Conservation (phyloP, 441 rosid genomes). For the Pelargonium exstipulatum region DNA sequence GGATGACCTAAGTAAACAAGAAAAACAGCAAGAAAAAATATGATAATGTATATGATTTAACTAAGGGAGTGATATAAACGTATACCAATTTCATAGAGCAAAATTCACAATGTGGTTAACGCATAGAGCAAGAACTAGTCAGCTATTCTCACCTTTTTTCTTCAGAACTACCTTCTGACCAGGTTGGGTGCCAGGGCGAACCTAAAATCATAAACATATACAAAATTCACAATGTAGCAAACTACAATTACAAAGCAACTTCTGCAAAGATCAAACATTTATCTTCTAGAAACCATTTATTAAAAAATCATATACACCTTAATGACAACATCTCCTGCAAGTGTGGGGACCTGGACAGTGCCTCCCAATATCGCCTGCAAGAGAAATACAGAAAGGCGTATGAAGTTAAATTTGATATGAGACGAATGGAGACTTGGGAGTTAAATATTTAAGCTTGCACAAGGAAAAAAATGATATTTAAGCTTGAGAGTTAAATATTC, state of each 20-base stretch:
- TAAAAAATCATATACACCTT: constrained; percentile 41
- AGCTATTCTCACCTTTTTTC: constrained; percentile 62
- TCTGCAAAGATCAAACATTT: background rate
- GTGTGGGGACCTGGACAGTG: constrained; percentile 94
- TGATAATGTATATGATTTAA: too few species aligned
- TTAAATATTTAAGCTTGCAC: too few species aligned
- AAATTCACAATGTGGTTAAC: background rate
- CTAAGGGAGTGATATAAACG: too few species aligned
- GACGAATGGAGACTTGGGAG: too few species aligned
- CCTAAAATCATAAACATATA: constrained; percentile 39
- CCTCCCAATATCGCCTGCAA: constrained; percentile 96
- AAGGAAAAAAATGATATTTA: background rate
- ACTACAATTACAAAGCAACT: background rate
- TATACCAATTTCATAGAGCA: too few species aligned
- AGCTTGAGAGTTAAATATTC: background rate
- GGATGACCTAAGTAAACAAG: too few species aligned
- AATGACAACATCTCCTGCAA: constrained; percentile 88
- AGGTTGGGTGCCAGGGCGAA: constrained; percentile 94
- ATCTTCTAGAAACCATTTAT: background rate
- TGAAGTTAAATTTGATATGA: background rate
- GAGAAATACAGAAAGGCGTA: background rate
- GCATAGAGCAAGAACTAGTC: background rate
- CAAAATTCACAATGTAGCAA: background rate
- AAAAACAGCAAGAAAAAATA: too few species aligned
- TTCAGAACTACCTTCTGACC: constrained; percentile 97